phyloP scores from a whole-genome alignment of 2,329 filamentous ascomycete species.

The Ophiocordyceps sinensis region DNA sequence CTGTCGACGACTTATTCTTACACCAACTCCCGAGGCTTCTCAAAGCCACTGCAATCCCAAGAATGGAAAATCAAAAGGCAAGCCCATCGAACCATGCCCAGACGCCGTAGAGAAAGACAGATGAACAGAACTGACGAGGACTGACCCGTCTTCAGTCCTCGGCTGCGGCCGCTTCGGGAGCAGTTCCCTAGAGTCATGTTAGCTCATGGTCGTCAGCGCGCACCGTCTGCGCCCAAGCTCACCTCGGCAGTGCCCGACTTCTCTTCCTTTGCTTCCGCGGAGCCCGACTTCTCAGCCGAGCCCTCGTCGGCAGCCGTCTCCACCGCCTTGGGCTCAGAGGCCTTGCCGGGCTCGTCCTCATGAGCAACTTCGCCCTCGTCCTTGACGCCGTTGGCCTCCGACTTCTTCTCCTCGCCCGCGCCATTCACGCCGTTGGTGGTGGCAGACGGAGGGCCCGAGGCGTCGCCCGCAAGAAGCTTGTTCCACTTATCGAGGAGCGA shows the following conservation, averaged over 20 bases:
- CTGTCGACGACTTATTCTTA: conserved; percentile 12
- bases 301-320: conserved; percentile 9
- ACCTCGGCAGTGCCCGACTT: background rate
- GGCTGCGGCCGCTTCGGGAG: background rate
- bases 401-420: conserved; percentile 10
- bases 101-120: conserved; percentile 10
- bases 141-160: background rate
- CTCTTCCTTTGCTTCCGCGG: background rate
- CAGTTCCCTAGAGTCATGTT: background rate
- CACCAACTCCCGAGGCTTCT: conserved; percentile 10
- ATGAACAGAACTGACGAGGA: conserved; percentile 1
- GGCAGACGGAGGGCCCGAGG: conserved; percentile 19
- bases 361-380: conserved; percentile 23
- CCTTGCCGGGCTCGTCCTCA: conserved; percentile 10
- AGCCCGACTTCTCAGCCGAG: conserved; percentile 7
- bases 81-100: conserved; percentile 7
- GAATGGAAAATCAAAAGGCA: conserved; percentile 7
- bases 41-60: conserved; percentile 10
- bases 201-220: background rate
- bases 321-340: conserved; percentile 5
- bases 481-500: conserved; percentile 80
- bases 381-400: conserved; percentile 24
- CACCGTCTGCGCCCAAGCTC: background rate
- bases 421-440: conserved; percentile 36
- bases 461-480: conserved; percentile 55